Conservation (phyloP, 1,284 basidiomycete species). For the Tranzscheliella williamsii region DNA sequence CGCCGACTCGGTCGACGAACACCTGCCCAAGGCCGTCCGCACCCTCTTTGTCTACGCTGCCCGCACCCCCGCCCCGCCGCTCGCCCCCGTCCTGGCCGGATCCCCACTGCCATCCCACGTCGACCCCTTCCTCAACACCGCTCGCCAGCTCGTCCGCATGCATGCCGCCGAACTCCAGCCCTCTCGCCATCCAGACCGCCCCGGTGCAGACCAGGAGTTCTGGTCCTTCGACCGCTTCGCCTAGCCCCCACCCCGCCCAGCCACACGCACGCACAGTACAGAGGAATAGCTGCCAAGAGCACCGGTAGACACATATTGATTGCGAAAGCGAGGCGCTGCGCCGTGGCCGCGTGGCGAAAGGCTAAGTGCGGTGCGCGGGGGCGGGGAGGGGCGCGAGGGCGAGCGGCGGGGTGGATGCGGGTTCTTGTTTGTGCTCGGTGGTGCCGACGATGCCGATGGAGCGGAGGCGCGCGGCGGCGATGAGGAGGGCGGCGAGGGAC, state of each 20-base stretch:
- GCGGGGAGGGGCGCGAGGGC: conserved; percentile 1
- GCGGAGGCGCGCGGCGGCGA: conserved; percentile 29
- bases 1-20: conserved; percentile 14
- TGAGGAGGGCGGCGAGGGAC: conserved; percentile 20
- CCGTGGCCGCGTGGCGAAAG: no score
- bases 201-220: not conserved
- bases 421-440: conserved; percentile 32
- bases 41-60: conserved; percentile 9
- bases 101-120: not conserved
- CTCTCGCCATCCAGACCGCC: not conserved
- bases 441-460: conserved; percentile 45
- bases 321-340: no score
- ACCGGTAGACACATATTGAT: no score
- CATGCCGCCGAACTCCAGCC: not conserved
- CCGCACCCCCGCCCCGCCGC: not conserved
- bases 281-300: no score
- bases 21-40: conserved; percentile 26
- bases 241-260: no score
- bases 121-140: not conserved
- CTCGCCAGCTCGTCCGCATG: not conserved
- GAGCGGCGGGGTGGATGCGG: conserved; percentile 1
- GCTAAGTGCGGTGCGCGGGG: not conserved
- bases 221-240: not conserved
- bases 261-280: no score
- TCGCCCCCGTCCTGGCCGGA: not conserved